Conservation (phyloP, 108 stramenopile genomes). For the Stephanodiscus triporus region DNA sequence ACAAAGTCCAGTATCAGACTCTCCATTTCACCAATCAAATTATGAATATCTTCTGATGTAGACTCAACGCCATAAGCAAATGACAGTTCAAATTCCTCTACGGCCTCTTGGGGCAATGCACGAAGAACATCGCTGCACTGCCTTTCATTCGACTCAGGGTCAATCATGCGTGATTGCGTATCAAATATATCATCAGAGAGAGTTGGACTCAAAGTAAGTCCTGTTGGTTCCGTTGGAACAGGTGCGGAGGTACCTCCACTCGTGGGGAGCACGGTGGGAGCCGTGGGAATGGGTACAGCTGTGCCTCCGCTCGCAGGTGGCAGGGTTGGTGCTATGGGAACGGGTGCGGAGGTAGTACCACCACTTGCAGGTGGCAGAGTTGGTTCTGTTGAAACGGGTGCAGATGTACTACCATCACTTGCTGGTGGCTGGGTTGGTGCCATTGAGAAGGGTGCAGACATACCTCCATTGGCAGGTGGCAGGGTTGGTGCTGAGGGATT, state of each 20-base stretch:
- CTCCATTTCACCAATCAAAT: constrained; percentile 33
- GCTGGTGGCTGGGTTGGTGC: too few relatives aligned
- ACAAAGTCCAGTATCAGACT: constrained; percentile 40
- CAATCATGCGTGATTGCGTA: neutral
- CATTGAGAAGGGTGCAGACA: too few relatives aligned
- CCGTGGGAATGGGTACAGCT: too few relatives aligned
- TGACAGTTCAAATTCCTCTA: constrained; percentile 30
- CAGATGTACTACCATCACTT: too few relatives aligned
- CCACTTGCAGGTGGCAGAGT: too few relatives aligned
- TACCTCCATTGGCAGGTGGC: too few relatives aligned
- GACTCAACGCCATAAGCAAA: constrained; percentile 47
- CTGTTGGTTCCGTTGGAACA: neutral
- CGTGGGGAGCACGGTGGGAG: too few relatives aligned
- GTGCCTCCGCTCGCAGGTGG: too few relatives aligned
- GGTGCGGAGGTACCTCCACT: neutral
- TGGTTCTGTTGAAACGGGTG: too few relatives aligned
- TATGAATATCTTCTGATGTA: constrained; percentile 3
- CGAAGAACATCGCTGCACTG: constrained; percentile 18
- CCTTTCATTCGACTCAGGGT: constrained; percentile 17
- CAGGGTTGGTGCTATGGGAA: too few relatives aligned
- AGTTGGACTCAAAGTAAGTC: neutral
- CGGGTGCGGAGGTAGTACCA: too few relatives aligned
- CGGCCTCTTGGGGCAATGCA: neutral
- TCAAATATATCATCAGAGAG: neutral
- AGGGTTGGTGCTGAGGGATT: too few relatives aligned